Evolutionary conservation across 768 basidiomycete genomes (phyloP), one percentile per base, ranked within the genome.

Genomic region (Lactarius deliciosus): DNA sequence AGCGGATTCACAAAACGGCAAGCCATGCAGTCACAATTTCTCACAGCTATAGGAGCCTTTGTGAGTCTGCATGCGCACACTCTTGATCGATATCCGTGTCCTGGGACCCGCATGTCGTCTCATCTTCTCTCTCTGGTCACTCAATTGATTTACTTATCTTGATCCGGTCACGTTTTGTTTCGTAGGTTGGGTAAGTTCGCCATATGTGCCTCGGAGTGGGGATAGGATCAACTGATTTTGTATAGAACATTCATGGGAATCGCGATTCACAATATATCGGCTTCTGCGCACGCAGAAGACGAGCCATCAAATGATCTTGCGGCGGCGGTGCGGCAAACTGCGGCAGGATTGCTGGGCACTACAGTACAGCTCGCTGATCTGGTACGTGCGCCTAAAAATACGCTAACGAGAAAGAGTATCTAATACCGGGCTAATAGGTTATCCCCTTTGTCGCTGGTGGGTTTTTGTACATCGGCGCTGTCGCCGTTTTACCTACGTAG

Each of bases 391-490:
- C 60, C 68, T 68, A 56, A 58, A 61, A 58, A 7, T 36, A 34
- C 61, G 36, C 60, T 61, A 59, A 70, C 47, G 57, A 71, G 56
- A 64, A 53, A n/a, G 15, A 66, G 36, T 53, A 53, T 53, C 9
- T 71, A 64, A 72, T 62, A 34, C 61, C 59, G 47, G 64, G 28
- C 30, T 38, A 63, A 70, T 72, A 93, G 91, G 91, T 94, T 56
- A 92, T 94, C 69, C 91, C 92, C 18, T 92, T 92, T 74, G 92
- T 93, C 55, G 92, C 92, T 40, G 92, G 92, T 69, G 93, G 93
- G 20, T 97, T 96, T 79, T 79, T 96, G 72, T 96, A 95, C 77
- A 95, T 96, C 74, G 94, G 93, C 32, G 91, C 92, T 36, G 94
- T 96, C 64, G 92, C 93, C 57, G 93, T 95, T 67, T 79, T 95